Percentiles rank a stretch among this genome's conserved stretches.
Evolutionary conservation across 345 rosid genomes (phyloP).

Genomic region (Lepidium sativum): DNA sequence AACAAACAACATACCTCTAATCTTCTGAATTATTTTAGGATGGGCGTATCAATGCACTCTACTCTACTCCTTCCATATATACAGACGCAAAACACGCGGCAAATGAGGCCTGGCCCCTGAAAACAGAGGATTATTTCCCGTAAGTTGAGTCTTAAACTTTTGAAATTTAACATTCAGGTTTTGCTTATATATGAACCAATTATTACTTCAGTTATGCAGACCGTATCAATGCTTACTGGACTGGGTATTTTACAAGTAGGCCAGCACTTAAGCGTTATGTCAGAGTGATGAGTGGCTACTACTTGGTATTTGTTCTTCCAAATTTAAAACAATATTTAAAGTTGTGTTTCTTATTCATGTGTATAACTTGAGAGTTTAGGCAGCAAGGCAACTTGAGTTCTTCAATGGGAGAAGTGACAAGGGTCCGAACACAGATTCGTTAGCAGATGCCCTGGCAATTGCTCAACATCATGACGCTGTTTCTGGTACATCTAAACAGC

Average conservation of each 20-base stretch:
- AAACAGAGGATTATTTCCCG: conserved; percentile 93
- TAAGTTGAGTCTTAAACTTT: conserved; percentile 36
- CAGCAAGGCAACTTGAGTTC: conserved; percentile 89
- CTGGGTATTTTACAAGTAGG: conserved; percentile 92
- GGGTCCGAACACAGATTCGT: conserved; percentile 64
- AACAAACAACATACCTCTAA: background rate
- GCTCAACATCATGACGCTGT: conserved; percentile 99
- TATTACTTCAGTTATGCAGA: conserved; percentile 77
- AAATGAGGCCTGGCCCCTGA: conserved; percentile 72
- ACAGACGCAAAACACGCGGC: conserved; percentile 88
- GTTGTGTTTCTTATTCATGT: conserved; percentile 2
- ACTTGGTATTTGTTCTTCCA: conserved; percentile 49
- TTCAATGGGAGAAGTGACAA: conserved; percentile 58
- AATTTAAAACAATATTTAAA: background rate
- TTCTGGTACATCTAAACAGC: conserved; percentile 85
- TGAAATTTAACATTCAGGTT: background rate
- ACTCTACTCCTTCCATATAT: conserved; percentile 94
- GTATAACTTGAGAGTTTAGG: conserved; percentile 39
- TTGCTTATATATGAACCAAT: conserved; percentile 19
- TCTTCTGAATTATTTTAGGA: conserved; percentile 44
- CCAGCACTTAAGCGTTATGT: conserved; percentile 88
- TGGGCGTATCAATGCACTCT: conserved; percentile 91
- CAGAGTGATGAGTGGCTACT: conserved; percentile 84
- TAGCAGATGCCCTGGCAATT: conserved; percentile 91
- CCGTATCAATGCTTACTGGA: conserved; percentile 89